Conservation (phyloP, 169 alveolate species). For the Cytauxzoon felis region DNA sequence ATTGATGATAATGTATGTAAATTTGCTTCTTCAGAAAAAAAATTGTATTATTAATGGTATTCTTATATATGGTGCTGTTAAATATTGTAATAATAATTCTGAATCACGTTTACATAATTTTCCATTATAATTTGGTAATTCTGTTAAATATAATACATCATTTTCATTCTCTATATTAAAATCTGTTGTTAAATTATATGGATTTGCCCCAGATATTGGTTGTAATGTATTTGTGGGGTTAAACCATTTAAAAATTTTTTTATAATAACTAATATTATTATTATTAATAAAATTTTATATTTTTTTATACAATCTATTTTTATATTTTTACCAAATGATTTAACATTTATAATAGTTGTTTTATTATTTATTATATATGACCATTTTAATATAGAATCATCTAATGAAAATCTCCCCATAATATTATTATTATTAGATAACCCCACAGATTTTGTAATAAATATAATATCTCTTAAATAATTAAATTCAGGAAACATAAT, state of each 20-base stretch:
- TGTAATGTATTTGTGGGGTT: conserved; percentile 22
- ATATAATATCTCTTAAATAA: conserved; percentile 49
- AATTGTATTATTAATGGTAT: conserved; percentile 80
- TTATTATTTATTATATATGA: conserved; percentile 3
- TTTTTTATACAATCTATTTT: conserved; percentile 41
- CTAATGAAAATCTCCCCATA: conserved; percentile 42
- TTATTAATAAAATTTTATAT: conserved; percentile 13
- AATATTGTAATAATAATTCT: conserved; percentile 77
- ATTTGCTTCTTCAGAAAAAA: conserved; percentile 73
- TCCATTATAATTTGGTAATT: conserved; percentile 72
- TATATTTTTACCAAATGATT: conserved; percentile 53
- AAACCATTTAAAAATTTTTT: conserved; percentile 56
- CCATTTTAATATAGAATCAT: conserved; percentile 55
- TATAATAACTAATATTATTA: conserved; percentile 38
- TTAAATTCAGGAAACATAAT: conserved; percentile 58
- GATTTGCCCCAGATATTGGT: conserved; percentile 50
- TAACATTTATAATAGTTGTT: conserved; percentile 24
- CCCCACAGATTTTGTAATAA: conserved; percentile 49
- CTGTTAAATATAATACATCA: conserved; percentile 73
- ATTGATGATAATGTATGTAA: conserved; percentile 65
- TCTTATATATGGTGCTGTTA: conserved; percentile 79
- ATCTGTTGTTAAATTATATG: conserved; percentile 47
- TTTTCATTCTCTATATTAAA: conserved; percentile 69
- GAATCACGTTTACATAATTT: conserved; percentile 72
- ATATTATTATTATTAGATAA: conserved; percentile 40